Conservation (phyloP, 352 stramenopile genomes). For the Pythium brachiatum region DNA sequence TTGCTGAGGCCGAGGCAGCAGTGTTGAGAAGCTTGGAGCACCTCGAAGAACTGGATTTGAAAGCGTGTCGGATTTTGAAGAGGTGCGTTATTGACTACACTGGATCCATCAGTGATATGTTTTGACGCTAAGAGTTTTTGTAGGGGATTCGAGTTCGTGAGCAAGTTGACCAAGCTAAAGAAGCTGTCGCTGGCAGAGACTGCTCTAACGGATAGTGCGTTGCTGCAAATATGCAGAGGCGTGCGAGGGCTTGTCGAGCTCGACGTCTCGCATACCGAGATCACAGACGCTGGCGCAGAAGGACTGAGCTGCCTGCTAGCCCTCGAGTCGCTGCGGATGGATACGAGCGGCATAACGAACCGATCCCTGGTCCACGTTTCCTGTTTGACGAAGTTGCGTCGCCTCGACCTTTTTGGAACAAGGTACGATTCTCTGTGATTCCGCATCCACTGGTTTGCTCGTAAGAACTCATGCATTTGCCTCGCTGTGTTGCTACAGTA, state of each 20-base stretch:
- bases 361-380: conserved; percentile 52
- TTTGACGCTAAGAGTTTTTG: neutral
- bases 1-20: conserved; percentile 58
- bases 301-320: conserved; percentile 49
- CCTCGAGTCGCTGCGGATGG: conserved; percentile 58
- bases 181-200: conserved; percentile 61
- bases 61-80: conserved; percentile 65
- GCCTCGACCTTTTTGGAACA: conserved; percentile 74
- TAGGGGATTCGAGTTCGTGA: conserved; percentile 74
- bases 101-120: neutral
- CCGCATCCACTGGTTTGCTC: no score
- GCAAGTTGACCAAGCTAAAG: conserved; percentile 46
- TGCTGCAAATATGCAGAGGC: conserved; percentile 63
- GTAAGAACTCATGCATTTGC: neutral
- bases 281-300: conserved; percentile 54
- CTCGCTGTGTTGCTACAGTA: conserved; percentile 23
- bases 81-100: conserved; percentile 32
- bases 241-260: conserved; percentile 41
- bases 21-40: conserved; percentile 51
- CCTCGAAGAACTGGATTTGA: conserved; percentile 62
- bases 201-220: conserved; percentile 46
- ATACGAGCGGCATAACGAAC: conserved; percentile 67
- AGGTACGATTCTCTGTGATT: conserved; percentile 33
- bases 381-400: conserved; percentile 46
- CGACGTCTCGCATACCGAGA: conserved; percentile 68